Evolutionary conservation across 2,329 filamentous ascomycete species (phyloP), one percentile per base, ranked within the genome.

Genomic region (Davidsoniella virescens): DNA sequence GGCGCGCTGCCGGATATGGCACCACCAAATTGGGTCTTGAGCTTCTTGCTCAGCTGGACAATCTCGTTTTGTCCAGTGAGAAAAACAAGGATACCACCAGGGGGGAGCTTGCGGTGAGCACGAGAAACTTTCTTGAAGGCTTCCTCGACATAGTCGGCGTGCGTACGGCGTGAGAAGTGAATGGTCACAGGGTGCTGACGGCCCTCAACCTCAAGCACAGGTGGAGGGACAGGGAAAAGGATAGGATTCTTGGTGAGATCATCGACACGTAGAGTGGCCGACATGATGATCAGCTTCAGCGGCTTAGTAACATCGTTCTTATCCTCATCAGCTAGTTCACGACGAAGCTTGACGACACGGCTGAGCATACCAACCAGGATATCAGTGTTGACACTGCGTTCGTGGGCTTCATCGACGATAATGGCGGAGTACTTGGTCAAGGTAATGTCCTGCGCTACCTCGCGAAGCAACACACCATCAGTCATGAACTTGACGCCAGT

Each of bases 401-500:
- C 92, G 67, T 98, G 92, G 1, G 92, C 92, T 65, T 98, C 92
- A 59, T 98, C 92, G 54, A 98, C 90, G 45, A 98, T 77, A 48
- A 98, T 84, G 12, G 84, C 84, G 0, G 90, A 95, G 64, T 98
- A 98, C 58, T 93, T 93, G 46, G 75, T 78, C 42, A 98, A 67
- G 0, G 86, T 74, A 59, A 96, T 87, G 61, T 98, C 92, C 56
- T 92, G 81, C 0, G 85, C 81, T 49, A 95, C 82, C 64, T 98
- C 92, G 51, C 92, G 81, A 8, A 98, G 73, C 53, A 98, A 70
- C 25, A 98, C 87, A 73, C 92, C 92, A 64, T 98, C 92, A 0
- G 92, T 98, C 88, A 98, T 95, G 67, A 96, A 98, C 63, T 98
- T 98, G 63, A 98, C 78, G 5, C 86, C 84, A 0, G 92, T 98